These are phyloP conservation scores for Paspalum vaginatum DNA, from an alignment of 176 grass and related monocot genomes.

Conservation along the genomic window DNA sequence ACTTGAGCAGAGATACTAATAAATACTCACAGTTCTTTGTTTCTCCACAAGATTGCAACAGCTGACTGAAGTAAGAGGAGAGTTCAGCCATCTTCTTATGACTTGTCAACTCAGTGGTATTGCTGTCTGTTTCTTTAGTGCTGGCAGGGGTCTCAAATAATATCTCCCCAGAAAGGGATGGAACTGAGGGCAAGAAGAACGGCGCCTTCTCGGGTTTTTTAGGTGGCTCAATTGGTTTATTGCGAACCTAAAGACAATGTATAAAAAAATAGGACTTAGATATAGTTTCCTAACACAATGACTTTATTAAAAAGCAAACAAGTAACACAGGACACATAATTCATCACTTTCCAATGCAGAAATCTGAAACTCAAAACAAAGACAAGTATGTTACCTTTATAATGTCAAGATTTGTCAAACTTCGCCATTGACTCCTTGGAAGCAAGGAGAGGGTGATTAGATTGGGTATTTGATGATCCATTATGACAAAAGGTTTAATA, in stretches of 20 bases:
- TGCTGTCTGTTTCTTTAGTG: slow-evolving; percentile 60
- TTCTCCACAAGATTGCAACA: slow-evolving; percentile 68
- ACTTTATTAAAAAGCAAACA: background rate
- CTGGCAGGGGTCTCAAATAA: slow-evolving; percentile 56
- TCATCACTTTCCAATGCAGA: slow-evolving; percentile 17
- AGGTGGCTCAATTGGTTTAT: slow-evolving; percentile 93
- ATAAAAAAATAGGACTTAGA: slow-evolving; percentile 5
- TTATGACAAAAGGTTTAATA: slow-evolving; percentile 48
- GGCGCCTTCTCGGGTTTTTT: slow-evolving; percentile 99
- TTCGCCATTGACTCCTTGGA: slow-evolving; percentile 98
- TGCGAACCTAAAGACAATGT: slow-evolving; percentile 67
- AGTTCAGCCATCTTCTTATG: slow-evolving; percentile 58
- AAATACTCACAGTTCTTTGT: slow-evolving; percentile 66
- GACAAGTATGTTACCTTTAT: slow-evolving; percentile 73
- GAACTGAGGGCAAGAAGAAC: slow-evolving; percentile 95
- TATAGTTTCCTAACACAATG: slow-evolving; percentile 6
- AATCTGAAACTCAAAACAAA: slow-evolving; percentile 26
- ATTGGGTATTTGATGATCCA: slow-evolving; percentile 82
- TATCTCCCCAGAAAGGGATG: slow-evolving; percentile 88
- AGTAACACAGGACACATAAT: slow-evolving; percentile 32
- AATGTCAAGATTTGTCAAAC: slow-evolving; percentile 92
- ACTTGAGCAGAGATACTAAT: background rate
- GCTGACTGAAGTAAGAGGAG: slow-evolving; percentile 70
- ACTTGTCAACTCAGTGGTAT: slow-evolving; percentile 38
- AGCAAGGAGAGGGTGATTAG: slow-evolving; percentile 94